Evolutionary conservation across 371 early-diverging fungal species (phyloP).

Genomic region (Lichtheimia ornata): DNA sequence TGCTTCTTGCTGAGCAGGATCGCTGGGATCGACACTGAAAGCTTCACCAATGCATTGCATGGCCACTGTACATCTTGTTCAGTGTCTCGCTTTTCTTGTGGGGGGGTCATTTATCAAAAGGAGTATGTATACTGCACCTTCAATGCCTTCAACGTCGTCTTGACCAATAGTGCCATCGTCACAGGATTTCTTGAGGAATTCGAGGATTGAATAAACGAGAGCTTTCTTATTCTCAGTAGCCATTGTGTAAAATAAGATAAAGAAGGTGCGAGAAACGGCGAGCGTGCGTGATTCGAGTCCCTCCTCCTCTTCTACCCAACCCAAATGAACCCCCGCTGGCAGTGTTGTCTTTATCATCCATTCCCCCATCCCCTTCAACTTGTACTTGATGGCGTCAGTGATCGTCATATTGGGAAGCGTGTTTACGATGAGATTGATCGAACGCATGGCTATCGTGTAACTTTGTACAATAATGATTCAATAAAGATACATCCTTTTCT

Average conservation of each 20-base stretch:
- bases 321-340: no score
- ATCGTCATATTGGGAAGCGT: no score
- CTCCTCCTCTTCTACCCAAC: no score
- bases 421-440: no score
- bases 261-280: not conserved
- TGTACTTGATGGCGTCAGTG: no score
- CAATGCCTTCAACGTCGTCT: conserved; percentile 90
- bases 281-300: no score
- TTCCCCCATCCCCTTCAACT: no score
- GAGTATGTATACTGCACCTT: conserved; percentile 56
- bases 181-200: conserved; percentile 83
- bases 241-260: conserved; percentile 9
- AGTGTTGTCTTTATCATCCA: no score
- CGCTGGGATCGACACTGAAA: conserved; percentile 81
- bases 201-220: conserved; percentile 87
- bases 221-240: conserved; percentile 70
- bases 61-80: conserved; percentile 55
- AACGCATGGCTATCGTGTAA: no score
- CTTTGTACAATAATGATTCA: no score
- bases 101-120: not conserved
- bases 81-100: not conserved
- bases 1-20: conserved; percentile 63
- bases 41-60: conserved; percentile 94
- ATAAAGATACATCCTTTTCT: no score
- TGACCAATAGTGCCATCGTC: conserved; percentile 74